Conservation (phyloP, 768 basidiomycete species). For the Lentinus tigrinus region DNA sequence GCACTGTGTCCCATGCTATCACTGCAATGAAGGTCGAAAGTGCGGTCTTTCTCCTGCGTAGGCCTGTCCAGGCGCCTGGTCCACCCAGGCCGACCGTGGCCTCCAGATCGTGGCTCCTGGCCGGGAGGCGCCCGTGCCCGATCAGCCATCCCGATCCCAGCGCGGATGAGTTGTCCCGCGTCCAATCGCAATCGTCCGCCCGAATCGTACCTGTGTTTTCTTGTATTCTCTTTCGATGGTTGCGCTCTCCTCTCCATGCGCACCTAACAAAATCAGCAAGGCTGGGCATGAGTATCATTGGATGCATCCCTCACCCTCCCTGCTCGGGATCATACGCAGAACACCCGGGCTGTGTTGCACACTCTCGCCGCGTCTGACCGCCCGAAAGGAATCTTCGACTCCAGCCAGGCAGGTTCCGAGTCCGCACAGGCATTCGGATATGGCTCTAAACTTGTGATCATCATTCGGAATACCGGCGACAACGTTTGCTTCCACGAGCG, state of each 20-base stretch:
- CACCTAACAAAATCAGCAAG: not conserved
- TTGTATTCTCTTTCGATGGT: not conserved
- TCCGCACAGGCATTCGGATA: not conserved
- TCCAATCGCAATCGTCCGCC: not conserved
- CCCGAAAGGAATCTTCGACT: not conserved
- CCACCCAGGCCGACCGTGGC: slow-evolving; percentile 4
- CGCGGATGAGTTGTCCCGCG: not conserved
- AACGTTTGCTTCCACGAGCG: not conserved
- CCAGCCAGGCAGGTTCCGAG: not conserved
- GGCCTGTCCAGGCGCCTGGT: not conserved
- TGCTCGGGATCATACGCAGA: not conserved
- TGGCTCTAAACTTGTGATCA: not conserved
- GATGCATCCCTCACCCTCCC: not conserved
- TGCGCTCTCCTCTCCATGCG: not conserved
- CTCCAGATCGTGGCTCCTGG: not conserved
- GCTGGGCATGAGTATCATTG: not conserved
- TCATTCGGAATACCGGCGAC: not conserved
- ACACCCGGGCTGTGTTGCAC: not conserved
- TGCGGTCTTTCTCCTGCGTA: not conserved
- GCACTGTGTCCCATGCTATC: not conserved
- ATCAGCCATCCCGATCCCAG: too few species aligned
- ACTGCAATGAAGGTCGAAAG: not conserved
- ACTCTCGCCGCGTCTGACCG: not conserved
- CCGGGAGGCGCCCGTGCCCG: too few species aligned
- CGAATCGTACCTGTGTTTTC: not conserved